Base-by-base conservation (phyloP, 129 eudicot genomes). In the Smallanthus sonchifolius region DNA sequence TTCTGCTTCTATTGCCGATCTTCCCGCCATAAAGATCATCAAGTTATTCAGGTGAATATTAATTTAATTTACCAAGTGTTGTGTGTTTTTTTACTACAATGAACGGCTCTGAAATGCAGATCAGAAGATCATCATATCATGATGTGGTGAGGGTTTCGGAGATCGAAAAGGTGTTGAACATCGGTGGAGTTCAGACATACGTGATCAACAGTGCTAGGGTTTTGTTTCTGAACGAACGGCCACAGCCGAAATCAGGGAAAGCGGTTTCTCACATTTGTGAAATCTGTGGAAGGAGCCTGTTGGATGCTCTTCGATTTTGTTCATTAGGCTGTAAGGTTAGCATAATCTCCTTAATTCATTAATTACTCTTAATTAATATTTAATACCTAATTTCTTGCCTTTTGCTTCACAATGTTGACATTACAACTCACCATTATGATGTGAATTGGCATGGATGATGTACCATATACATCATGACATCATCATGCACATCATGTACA, bases 321-420 rank as follows among this genome's bases (percentile, higher is more conserved):
- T 94, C 98, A 65, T 77, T 94, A 79, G 97, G 98, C 43, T 94
- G 98, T 74, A 94, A 94, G 98, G 98, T 93, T 76, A 81, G 88
- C 83, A 42, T 28, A 60, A 32, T 55, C 65, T 24, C 60, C 39
- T 2, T 24, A 24, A 24, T 24, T 45, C 51, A 45, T 45, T 45
- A 65, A 28, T 42, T 52, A 37, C 9, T 70, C 39, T 15, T 55
- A 5, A 64, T 60, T 74, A 42, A 6, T 47, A 57, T 51, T 69
- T 43, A 47, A 59, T 69, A 77, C 51, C 51, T 45, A 45, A 45
- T 77, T 77, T 60, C 61, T 28, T 64, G 59, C 74, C 78, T 75
- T 66, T 32, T 69, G 55, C 78, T 69, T 75, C 73, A 69, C 40
- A 70, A 36, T 75, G 77, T 62, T 79, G 77, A 72, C 76, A 76